A percentile compares a stretch with the other conserved stretches of the same genome.
These are phyloP conservation scores for Leptodermis oblonga DNA, from an alignment of 257 asterid genomes.

Conservation along the genomic window DNA sequence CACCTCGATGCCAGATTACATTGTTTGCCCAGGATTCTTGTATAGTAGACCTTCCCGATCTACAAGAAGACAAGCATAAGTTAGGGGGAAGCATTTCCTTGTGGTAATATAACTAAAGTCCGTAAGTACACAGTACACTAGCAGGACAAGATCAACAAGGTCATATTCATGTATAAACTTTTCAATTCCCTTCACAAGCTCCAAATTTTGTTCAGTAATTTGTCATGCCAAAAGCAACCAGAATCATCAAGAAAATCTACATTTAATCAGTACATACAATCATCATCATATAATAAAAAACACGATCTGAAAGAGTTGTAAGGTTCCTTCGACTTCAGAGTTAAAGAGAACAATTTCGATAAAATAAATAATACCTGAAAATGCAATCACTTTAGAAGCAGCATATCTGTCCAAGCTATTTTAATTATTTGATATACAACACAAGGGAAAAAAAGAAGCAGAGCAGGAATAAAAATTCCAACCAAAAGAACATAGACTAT, in stretches of 20 bases:
- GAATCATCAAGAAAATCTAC: background rate
- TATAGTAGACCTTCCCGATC: constrained; percentile 75
- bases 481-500: background rate
- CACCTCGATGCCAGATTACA: constrained; percentile 91
- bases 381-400: background rate
- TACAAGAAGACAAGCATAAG: constrained; percentile 33
- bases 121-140: background rate
- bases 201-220: background rate
- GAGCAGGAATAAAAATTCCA: background rate
- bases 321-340: background rate
- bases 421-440: background rate
- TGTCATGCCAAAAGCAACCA: no score
- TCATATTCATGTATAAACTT: background rate
- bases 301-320: background rate
- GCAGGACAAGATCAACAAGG: background rate
- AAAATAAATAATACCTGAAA: background rate
- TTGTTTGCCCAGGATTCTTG: constrained; percentile 80
- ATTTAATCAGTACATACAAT: background rate
- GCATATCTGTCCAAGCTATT: no score
- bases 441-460: background rate
- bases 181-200: background rate
- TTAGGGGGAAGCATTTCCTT: background rate
- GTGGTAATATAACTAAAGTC: background rate
- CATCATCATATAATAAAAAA: background rate
- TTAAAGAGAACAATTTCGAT: background rate